Evolutionary conservation across 495 filamentous ascomycete genomes (phyloP).

Genomic region (Lentithecium fluviatile): DNA sequence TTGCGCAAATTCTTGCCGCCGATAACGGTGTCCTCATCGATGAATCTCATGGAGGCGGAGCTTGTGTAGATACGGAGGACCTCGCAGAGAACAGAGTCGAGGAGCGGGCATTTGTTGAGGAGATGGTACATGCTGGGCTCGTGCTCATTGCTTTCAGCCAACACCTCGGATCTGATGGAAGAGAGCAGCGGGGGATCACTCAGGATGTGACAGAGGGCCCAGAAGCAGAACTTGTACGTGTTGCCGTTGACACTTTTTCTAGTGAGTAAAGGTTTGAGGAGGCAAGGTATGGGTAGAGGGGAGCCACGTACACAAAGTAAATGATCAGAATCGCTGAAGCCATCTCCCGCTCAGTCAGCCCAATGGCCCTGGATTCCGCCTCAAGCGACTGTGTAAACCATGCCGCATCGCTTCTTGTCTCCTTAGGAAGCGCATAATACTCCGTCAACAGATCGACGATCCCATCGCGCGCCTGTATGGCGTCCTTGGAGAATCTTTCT

Average conservation of each 20-base stretch:
- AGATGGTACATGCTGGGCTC: too few species aligned
- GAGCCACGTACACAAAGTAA: conserved; percentile 6
- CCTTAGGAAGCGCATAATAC: background rate
- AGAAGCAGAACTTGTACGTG: conserved; percentile 6
- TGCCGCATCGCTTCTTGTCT: background rate
- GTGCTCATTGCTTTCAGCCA: too few species aligned
- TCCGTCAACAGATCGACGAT: background rate
- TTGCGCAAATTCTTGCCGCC: too few species aligned
- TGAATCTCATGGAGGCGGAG: too few species aligned
- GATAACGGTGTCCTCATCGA: too few species aligned
- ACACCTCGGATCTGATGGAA: too few species aligned
- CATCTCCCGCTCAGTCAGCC: background rate
- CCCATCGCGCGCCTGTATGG: background rate
- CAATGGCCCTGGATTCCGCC: background rate
- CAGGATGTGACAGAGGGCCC: background rate
- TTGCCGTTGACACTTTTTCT: background rate
- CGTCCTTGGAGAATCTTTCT: background rate
- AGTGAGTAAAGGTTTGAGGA: too few species aligned
- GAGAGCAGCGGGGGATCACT: background rate
- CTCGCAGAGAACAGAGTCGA: too few species aligned
- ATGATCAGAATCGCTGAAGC: background rate
- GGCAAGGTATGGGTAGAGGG: too few species aligned
- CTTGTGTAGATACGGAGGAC: too few species aligned
- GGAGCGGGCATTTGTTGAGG: too few species aligned
- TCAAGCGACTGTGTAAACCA: background rate